Base-by-base conservation (phyloP, 179 eudicot species). In the Vitellaria paradoxa region DNA sequence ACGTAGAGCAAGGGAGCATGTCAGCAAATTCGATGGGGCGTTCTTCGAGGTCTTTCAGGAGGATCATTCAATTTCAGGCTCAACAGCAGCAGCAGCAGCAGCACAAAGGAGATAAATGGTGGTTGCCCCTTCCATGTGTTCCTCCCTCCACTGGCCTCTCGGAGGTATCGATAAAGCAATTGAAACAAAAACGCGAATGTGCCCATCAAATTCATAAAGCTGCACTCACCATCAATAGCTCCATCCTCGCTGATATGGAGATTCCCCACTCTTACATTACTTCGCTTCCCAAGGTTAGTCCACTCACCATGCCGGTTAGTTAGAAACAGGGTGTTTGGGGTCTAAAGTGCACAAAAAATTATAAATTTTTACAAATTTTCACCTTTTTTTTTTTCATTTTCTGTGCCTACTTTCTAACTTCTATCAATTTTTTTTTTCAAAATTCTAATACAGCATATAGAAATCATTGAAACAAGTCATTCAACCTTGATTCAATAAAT, bases 41-140 rank as follows among this genome's bases (percentile, higher is more conserved):
- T 13, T 65, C 87, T 4, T 42, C 45, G 45, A 87, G 90, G 56
- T 96, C 99, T 6, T 93, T 92, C 79, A 83, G 98, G 81, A 79
- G 89, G 77, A 85, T 88, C 4, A 82, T 77, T 37, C 81, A 82
- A 55, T 83, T 82, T 37, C 83, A 85, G 49, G 45, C 45, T 42
- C 45, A 30, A 2, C 37, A 42, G 6, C 45, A 42, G 45, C 45
- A 30, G 37, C 37, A 42, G 6, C 45, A 42, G 45, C 45, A 42
- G 6, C 12, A 15, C 56, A 52, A 7, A 17, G 63, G 23, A 17
- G 63, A 59, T 13, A 59, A 59, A 17, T 94, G 98, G 98, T 94
- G 98, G 98, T 77, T 94, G 65, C 98, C 97, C 0, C 85, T 92
- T 47, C 97, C 97, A 23, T 90, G 97, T 69, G 91, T 94, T 18